Base-by-base conservation (phyloP, 2,329 filamentous ascomycete genomes). In the Neoascochyta sp. region DNA sequence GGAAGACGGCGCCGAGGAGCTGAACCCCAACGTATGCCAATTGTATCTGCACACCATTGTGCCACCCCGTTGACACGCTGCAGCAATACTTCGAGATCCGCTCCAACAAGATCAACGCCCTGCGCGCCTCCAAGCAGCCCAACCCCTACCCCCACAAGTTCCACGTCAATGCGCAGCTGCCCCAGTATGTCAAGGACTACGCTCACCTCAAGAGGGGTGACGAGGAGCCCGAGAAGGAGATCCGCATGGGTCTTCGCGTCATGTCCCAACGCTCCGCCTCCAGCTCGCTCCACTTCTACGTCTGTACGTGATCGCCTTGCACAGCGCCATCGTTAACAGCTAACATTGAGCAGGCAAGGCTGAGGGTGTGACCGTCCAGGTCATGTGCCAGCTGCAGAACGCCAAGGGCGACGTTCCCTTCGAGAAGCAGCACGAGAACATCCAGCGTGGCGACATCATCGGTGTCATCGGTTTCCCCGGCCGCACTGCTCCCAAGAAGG, bases 21-120 rank as follows among this genome's bases (percentile, higher is more conserved):
- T 86, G 55, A 85, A 78, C 48, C 81, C 81, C 24, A 86, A 86
- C 61, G 81, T 83, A 57, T 60, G 74, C 70, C 16, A 11, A 7
- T 10, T 57, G 61, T 13, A 25, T 4, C 21, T 5, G 1, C 9
- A 7, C 6, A 17, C 10, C 19, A 22, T 22, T 24, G n/a, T 24
- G 18, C 13, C 4, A 13, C 12, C 23, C 10, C 28, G 24, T 40
- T 52, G 16, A 57, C 46, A 22, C 14, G 34, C 16, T 16, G 9
- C 54, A 83, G 78, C 81, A 86, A 81, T 98, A 96, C 73, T 95
- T 95, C 63, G 92, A 98, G 70, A 93, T 96, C 61, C 85, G 92
- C 43, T 93, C 83, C 56, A 79, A 86, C 50, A 76, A 76, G 47
- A 80, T 95, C 70, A 82, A 84, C 65, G 82, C 83, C 54, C 75